Percentiles rank a stretch among this genome's conserved stretches.
Evolutionary conservation across 2,329 filamentous ascomycete genomes (phyloP).

Genomic region (Xylaria sp.): DNA sequence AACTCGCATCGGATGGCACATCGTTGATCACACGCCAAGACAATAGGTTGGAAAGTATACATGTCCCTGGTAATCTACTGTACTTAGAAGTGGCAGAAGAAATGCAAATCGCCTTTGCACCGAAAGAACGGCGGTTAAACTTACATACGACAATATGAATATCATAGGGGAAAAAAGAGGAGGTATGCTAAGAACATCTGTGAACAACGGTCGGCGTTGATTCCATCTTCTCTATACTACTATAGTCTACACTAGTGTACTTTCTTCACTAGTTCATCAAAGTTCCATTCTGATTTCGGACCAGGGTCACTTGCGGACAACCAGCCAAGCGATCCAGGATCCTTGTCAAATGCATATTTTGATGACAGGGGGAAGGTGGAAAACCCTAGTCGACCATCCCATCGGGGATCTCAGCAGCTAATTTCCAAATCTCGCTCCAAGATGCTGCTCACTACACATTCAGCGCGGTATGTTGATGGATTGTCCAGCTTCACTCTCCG

Average conservation of each 20-base stretch:
- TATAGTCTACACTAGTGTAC: neutral
- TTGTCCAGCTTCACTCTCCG: slow-evolving; percentile 39
- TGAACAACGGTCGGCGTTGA: slow-evolving; percentile 22
- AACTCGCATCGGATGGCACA: slow-evolving; percentile 43
- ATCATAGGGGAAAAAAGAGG: too few species aligned
- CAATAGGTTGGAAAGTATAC: slow-evolving; percentile 42
- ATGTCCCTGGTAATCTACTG: slow-evolving; percentile 29
- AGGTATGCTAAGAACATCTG: slow-evolving; percentile 9
- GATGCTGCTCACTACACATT: slow-evolving; percentile 29
- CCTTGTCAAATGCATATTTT: slow-evolving; percentile 46
- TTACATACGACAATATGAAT: too few species aligned
- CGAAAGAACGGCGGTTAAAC: neutral
- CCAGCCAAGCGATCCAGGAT: slow-evolving; percentile 40
- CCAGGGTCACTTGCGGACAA: slow-evolving; percentile 41
- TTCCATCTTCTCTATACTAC: slow-evolving; percentile 3
- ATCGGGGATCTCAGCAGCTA: slow-evolving; percentile 44
- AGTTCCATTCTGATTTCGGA: slow-evolving; percentile 40
- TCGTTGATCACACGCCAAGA: slow-evolving; percentile 45
- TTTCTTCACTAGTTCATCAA: neutral
- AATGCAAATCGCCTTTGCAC: slow-evolving; percentile 29
- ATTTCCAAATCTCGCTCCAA: slow-evolving; percentile 43
- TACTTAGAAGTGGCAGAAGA: slow-evolving; percentile 34
- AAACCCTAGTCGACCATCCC: slow-evolving; percentile 43
- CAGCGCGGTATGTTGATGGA: slow-evolving; percentile 16
- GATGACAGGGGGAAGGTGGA: slow-evolving; percentile 42